phyloP scores from a whole-genome alignment of 805 yeast genomes.

The Kurtzmaniella cleridarum region DNA sequence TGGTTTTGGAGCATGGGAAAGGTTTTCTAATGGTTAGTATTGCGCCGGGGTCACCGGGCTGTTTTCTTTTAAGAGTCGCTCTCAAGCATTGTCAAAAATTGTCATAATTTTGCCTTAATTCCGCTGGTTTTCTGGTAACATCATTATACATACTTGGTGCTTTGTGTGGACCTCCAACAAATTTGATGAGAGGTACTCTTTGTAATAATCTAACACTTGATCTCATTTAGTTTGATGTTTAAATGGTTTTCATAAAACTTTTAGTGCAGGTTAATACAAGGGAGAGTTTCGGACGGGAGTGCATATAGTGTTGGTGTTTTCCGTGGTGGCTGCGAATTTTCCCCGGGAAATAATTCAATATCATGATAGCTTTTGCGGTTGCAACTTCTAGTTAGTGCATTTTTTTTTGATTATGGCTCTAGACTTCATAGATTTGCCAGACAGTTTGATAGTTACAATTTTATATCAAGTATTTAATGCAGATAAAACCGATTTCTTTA shows the following conservation, averaged over 20 bases:
- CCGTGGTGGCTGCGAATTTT: neutral
- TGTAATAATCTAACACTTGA: conserved; percentile 26
- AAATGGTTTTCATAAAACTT: neutral
- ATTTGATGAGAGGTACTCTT: conserved; percentile 72
- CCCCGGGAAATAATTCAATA: neutral
- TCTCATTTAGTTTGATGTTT: conserved; percentile 20
- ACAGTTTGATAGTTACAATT: conserved; percentile 8
- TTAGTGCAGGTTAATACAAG: too few relatives aligned
- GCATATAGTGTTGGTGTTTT: too few relatives aligned
- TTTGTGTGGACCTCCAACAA: conserved; percentile 76
- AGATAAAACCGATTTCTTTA: conserved; percentile 3
- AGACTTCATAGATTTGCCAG: conserved; percentile 6
- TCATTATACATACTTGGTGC: conserved; percentile 37
- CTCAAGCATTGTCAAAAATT: too few relatives aligned
- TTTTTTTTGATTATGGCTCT: too few relatives aligned
- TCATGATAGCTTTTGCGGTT: neutral
- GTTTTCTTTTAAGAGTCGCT: neutral
- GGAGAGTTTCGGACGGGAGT: too few relatives aligned
- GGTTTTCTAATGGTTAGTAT: conserved; percentile 7
- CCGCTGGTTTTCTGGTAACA: too few relatives aligned
- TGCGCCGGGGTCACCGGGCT: neutral
- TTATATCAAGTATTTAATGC: conserved; percentile 5
- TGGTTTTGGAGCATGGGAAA: conserved; percentile 22
- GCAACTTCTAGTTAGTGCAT: too few relatives aligned
- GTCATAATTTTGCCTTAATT: too few relatives aligned